Evolutionary conservation across 1,284 basidiomycete genomes (phyloP).

Genomic region (Puccinia sorghi): DNA sequence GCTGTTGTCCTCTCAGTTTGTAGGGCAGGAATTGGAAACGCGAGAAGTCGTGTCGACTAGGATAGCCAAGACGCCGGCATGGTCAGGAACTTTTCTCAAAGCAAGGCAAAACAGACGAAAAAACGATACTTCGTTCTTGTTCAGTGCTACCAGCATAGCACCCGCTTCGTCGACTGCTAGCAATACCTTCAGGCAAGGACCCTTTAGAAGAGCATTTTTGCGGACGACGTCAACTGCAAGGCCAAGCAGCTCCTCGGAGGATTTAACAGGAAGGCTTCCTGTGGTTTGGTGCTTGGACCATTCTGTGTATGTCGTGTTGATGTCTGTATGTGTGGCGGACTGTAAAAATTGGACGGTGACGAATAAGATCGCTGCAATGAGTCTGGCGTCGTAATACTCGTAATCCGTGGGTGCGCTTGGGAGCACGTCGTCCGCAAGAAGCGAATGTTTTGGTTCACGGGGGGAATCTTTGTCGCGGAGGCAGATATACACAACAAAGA

Average conservation of each 20-base stretch:
- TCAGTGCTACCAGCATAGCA: too few relatives aligned
- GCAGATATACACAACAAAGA: conserved; percentile 8
- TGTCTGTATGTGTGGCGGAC: too few relatives aligned
- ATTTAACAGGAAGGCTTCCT: background rate
- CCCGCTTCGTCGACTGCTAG: background rate
- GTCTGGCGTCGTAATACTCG: background rate
- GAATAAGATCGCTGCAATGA: background rate
- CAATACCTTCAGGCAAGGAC: background rate
- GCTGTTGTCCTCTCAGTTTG: too few relatives aligned
- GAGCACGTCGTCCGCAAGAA: background rate
- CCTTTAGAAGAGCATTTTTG: background rate
- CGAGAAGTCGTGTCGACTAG: too few relatives aligned
- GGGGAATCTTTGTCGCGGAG: background rate
- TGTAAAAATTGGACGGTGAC: background rate
- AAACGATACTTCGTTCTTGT: too few relatives aligned
- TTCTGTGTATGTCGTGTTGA: too few relatives aligned
- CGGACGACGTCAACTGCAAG: background rate
- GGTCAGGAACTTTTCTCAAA: too few relatives aligned
- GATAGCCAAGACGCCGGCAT: too few relatives aligned
- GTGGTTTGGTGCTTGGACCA: too few relatives aligned
- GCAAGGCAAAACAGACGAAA: too few relatives aligned
- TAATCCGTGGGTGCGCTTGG: background rate
- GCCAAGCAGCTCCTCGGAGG: background rate
- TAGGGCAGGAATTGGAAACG: too few relatives aligned
- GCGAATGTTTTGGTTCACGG: background rate